Base-by-base conservation (phyloP, 1,284 basidiomycete species). In the Cystobasidium pallidum region DNA sequence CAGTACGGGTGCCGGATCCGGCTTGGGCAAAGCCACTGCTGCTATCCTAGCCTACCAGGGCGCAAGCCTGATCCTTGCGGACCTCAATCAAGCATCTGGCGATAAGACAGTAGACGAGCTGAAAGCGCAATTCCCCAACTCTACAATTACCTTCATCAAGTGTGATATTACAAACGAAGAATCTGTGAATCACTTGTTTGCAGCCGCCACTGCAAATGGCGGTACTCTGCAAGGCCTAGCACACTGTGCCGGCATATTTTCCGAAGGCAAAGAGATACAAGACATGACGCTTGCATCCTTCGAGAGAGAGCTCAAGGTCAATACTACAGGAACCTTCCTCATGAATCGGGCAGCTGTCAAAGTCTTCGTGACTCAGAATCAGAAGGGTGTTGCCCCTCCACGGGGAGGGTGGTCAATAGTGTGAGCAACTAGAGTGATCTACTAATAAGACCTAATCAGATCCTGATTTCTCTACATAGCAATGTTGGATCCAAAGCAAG, bases 201-300 rank as follows among this genome's bases (percentile, higher is more conserved):
- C n/a, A 32, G 24, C 51, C n/a, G 49, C 49, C 32, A 64, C 57
- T 8, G 32, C 54, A 7, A 47, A 57, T 13, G 34, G 24, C 28
- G 28, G 36, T 19, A 41, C 52, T 24, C 28, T 72, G 15, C 52
- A 66, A 45, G 70, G 70, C 26, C 55, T 72, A n/a, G 70, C 70
- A 13, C 70, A 72, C 66, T 66, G 63, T 59, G 70, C 70, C n/a
- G 67, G 70, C 45, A 72, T 72, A n/a, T 72, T 72, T 54, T 47
- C 47, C 21, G 63, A 61, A 51, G 70, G 70, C 24, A 72, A 66
- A 66, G 61, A 64, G 11, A 66, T 72, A 30, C 43, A 55, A 45
- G 54, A 72, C 19, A 61, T 43, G 36, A 45, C 70, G 10, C 63
- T 72, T 1, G 70, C 70, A 1, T 30, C 57, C 19, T 61, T 72